phyloP scores from a whole-genome alignment of 768 basidiomycete species.

The Tulasnella sp. region DNA sequence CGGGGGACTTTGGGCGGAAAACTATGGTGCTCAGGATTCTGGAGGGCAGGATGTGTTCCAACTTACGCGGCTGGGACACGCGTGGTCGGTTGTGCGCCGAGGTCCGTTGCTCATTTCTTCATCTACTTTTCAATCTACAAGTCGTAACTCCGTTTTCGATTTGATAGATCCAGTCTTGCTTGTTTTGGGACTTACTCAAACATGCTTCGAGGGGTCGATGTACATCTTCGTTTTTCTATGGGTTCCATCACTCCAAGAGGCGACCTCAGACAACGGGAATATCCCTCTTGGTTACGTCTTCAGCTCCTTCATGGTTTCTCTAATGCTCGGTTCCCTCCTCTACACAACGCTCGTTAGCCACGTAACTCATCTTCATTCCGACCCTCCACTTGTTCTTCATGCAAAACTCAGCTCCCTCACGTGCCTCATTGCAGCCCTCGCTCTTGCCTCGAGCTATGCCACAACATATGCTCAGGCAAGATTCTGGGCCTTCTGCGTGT shows the following conservation, averaged over 20 bases:
- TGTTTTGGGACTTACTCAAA: constrained; percentile 58
- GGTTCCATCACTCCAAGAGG: constrained; percentile 65
- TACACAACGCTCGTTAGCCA: constrained; percentile 41
- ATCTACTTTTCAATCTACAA: not conserved
- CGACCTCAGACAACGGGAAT: constrained; percentile 28
- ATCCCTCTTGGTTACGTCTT: constrained; percentile 72
- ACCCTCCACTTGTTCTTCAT: constrained; percentile 44
- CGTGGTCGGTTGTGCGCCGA: constrained; percentile 43
- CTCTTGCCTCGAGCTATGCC: constrained; percentile 40
- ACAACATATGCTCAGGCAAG: constrained; percentile 37
- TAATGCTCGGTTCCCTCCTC: constrained; percentile 66
- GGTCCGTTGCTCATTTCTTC: constrained; percentile 27
- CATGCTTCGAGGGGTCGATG: constrained; percentile 76
- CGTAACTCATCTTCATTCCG: constrained; percentile 19
- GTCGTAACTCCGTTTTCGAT: not conserved
- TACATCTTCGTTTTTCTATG: constrained; percentile 76
- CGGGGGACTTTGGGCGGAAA: constrained; percentile 49
- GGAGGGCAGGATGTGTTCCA: constrained; percentile 36
- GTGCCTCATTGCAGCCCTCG: constrained; percentile 45
- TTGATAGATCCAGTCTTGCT: constrained; percentile 45
- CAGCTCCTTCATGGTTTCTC: constrained; percentile 66
- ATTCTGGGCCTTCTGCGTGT: constrained; percentile 63
- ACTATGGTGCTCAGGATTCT: constrained; percentile 42
- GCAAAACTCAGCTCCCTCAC: constrained; percentile 54
- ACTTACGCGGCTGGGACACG: constrained; percentile 39